Percentiles rank a stretch among this genome's conserved stretches.
phyloP scores from a whole-genome alignment of 257 asterid species.

The Nicotiana attenuata region DNA sequence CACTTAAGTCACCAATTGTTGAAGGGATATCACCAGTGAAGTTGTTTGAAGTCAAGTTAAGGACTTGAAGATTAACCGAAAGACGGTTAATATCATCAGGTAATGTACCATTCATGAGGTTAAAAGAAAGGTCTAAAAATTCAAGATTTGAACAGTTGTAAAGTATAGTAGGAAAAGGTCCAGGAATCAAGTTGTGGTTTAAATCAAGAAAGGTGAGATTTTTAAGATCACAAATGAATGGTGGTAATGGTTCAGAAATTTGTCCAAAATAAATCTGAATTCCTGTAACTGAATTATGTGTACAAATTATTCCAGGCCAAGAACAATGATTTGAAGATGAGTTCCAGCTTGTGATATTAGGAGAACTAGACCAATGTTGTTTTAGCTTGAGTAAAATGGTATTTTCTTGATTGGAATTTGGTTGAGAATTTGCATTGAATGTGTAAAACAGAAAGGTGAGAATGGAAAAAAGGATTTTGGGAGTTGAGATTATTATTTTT shows the following conservation, averaged over 20 bases:
- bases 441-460: conserved; percentile 26
- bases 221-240: conserved; percentile 45
- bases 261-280: conserved; percentile 17
- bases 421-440: conserved; percentile 45
- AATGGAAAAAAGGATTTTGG: conserved; percentile 6
- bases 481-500: background rate
- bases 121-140: conserved; percentile 53
- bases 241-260: conserved; percentile 39
- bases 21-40: conserved; percentile 64
- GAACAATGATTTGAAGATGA: conserved; percentile 49
- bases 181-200: conserved; percentile 32
- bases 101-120: conserved; percentile 41
- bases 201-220: conserved; percentile 48
- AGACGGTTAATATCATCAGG: conserved; percentile 49
- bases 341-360: conserved; percentile 57
- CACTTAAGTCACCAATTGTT: conserved; percentile 40
- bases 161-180: conserved; percentile 38
- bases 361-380: conserved; percentile 49
- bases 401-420: conserved; percentile 31
- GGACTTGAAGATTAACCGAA: conserved; percentile 32
- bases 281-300: conserved; percentile 35
- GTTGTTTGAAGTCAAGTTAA: conserved; percentile 42
- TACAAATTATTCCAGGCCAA: conserved; percentile 74
- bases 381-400: conserved; percentile 50
- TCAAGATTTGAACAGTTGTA: conserved; percentile 44